Evolutionary conservation across 176 grass and related monocot species (phyloP).

Genomic region (Guadua angustifolia): DNA sequence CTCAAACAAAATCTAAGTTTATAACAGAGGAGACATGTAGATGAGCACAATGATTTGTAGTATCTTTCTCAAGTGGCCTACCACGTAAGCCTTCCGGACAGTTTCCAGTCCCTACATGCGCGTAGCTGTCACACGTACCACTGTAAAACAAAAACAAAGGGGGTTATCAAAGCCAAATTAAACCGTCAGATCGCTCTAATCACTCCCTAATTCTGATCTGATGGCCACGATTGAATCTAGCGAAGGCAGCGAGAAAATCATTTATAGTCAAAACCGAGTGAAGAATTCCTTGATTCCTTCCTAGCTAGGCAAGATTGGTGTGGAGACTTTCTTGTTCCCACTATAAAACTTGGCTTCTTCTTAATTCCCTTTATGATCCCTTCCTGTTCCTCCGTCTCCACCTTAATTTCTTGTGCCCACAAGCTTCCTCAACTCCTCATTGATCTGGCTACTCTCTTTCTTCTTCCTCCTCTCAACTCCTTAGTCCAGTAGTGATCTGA

Average conservation of each 20-base stretch:
- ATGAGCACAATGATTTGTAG: neutral
- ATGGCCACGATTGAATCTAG: too few species aligned
- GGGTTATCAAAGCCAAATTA: too few species aligned
- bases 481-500: neutral
- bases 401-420: slow-evolving; percentile 41
- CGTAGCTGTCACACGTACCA: slow-evolving; percentile 34
- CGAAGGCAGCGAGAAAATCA: too few species aligned
- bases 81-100: slow-evolving; percentile 19
- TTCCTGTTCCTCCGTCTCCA: slow-evolving; percentile 29
- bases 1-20: too few species aligned
- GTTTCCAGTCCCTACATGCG: neutral
- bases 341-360: slow-evolving; percentile 46
- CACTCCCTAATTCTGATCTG: too few species aligned
- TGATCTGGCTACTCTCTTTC: neutral
- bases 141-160: too few species aligned
- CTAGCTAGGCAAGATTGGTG: slow-evolving; percentile 44
- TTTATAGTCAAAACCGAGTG: slow-evolving; percentile 26
- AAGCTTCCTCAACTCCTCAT: neutral
- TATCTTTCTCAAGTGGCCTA: slow-evolving; percentile 33
- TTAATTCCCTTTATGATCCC: neutral
- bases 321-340: neutral
- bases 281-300: too few species aligned
- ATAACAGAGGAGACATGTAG: neutral
- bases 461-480: neutral
- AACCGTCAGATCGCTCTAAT: too few species aligned